Conservation (phyloP, 1,284 basidiomycete species). For the Fomitopsis schrenkii region DNA sequence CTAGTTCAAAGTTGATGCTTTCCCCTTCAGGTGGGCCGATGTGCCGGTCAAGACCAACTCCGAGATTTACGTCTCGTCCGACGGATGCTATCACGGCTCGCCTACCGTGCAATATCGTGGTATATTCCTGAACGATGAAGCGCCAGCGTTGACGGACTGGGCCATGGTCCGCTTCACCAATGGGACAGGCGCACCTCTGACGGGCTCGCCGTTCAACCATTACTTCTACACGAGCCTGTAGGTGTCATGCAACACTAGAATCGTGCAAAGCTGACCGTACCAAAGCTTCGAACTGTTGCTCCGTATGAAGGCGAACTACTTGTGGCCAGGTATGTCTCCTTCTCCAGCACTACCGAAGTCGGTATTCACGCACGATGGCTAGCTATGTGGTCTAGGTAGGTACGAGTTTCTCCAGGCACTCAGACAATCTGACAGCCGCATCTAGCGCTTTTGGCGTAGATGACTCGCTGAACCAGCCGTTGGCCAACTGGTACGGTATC, state of each 20-base stretch:
- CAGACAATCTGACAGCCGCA: slow-evolving; percentile 11
- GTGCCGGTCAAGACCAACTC: slow-evolving; percentile 52
- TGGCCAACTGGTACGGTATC: slow-evolving; percentile 65
- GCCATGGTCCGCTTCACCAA: slow-evolving; percentile 66
- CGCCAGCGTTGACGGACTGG: slow-evolving; percentile 42
- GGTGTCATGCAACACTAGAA: slow-evolving; percentile 14
- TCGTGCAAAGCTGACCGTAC: background rate
- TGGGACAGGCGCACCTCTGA: slow-evolving; percentile 46
- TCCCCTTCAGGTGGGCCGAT: slow-evolving; percentile 56
- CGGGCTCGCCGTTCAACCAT: slow-evolving; percentile 57
- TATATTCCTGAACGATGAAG: slow-evolving; percentile 49
- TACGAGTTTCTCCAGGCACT: background rate
- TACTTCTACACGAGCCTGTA: slow-evolving; percentile 62
- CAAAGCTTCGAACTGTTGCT: slow-evolving; percentile 62
- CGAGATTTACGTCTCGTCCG: slow-evolving; percentile 43
- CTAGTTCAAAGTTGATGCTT: background rate
- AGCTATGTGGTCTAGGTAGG: slow-evolving; percentile 43
- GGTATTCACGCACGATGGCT: background rate
- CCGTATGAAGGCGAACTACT: slow-evolving; percentile 65
- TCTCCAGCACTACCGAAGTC: slow-evolving; percentile 1
- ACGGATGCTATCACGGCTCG: slow-evolving; percentile 58
- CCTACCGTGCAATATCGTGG: slow-evolving; percentile 72
- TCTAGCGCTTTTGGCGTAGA: slow-evolving; percentile 63
- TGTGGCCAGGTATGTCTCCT: slow-evolving; percentile 55
- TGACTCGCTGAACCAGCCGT: slow-evolving; percentile 57